Conservation (phyloP, 208 protist genomes). For the Trypanosoma rangeli region DNA sequence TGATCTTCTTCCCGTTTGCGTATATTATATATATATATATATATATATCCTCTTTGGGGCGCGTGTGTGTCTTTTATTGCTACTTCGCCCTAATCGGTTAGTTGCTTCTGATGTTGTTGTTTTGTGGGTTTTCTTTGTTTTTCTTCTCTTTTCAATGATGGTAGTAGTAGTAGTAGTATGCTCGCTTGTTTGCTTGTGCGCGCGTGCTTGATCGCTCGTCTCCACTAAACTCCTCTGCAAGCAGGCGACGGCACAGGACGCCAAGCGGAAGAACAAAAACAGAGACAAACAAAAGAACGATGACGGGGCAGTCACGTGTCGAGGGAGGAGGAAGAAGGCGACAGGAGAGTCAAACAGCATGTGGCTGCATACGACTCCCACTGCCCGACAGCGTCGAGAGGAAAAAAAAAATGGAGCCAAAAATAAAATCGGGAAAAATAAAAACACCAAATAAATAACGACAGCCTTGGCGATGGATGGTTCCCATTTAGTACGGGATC, state of each 20-base stretch:
- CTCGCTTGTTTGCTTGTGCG: neutral
- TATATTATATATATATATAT: no score
- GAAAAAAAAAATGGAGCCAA: no score
- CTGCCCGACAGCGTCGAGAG: no score
- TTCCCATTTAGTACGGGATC: constrained; percentile 47
- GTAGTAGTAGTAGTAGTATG: neutral
- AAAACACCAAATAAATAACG: neutral
- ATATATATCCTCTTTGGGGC: no score
- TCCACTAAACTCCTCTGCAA: neutral
- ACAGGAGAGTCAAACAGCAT: neutral
- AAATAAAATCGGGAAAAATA: neutral
- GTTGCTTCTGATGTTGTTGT: no score
- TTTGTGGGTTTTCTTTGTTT: constrained; percentile 1
- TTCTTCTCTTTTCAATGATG: neutral
- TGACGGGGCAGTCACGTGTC: no score
- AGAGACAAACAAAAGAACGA: constrained; percentile 33
- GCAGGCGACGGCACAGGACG: neutral
- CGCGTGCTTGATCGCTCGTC: no score
- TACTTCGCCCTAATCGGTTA: no score
- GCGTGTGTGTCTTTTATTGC: no score
- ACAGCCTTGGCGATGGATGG: neutral
- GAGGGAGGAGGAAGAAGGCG: constrained; percentile 4
- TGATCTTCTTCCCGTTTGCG: neutral
- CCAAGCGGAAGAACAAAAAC: neutral
- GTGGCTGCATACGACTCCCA: no score